Percentiles rank a stretch among this genome's conserved stretches.
Evolutionary conservation across 2,329 filamentous ascomycete genomes (phyloP).

Genomic region (Cryphonectria carpinicola): DNA sequence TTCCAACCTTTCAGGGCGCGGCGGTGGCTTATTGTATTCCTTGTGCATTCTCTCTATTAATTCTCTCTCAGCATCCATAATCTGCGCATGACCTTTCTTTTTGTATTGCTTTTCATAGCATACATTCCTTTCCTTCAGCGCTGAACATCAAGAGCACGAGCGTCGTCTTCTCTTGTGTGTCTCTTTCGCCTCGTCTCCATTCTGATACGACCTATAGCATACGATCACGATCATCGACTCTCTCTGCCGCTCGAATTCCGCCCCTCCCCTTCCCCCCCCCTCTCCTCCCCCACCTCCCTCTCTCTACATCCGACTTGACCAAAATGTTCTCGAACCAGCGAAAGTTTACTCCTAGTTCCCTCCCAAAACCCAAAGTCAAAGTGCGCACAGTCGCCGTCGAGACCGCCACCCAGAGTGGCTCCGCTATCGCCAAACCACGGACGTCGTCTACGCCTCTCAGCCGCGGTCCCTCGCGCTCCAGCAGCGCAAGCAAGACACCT

Average conservation of each 20-base stretch:
- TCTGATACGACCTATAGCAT: neutral
- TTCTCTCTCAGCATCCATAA: neutral
- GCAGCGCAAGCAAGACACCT: conserved; percentile 16
- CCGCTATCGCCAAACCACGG: conserved; percentile 17
- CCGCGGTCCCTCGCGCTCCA: conserved; percentile 13
- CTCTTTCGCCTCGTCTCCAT: neutral
- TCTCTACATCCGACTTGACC: neutral
- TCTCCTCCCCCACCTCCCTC: neutral
- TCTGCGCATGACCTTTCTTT: neutral
- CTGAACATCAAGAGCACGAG: neutral
- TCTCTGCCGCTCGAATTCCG: too few relatives aligned
- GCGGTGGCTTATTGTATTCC: neutral
- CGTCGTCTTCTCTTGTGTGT: neutral
- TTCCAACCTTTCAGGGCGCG: neutral
- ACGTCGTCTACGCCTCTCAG: conserved; percentile 22
- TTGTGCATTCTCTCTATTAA: neutral
- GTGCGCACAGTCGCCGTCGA: conserved; percentile 27
- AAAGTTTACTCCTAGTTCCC: conserved; percentile 22
- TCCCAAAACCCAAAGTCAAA: conserved; percentile 27
- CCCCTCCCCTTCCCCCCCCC: neutral
- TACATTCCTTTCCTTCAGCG: neutral
- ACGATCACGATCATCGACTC: neutral
- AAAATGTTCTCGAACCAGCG: conserved; percentile 28
- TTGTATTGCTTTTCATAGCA: neutral
- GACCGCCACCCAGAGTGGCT: neutral